These are phyloP conservation scores for Kwoniella mangroviensis DNA, from an alignment of 768 basidiomycete species.

Conservation along the genomic window DNA sequence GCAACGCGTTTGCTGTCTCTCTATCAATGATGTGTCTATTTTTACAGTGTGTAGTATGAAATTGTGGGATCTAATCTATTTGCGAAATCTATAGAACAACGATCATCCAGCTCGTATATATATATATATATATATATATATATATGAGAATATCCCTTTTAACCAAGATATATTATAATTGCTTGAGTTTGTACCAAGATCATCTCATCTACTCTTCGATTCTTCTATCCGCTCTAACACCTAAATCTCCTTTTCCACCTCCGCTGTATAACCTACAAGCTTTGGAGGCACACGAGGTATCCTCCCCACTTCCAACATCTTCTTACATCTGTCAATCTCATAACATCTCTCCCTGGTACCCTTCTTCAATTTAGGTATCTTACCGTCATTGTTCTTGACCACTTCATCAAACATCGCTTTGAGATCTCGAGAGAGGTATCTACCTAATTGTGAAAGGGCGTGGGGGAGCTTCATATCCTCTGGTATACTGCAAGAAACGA, in stretches of 20 bases:
- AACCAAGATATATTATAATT: not conserved
- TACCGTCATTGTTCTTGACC: conserved; percentile 29
- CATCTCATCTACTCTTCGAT: not conserved
- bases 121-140: no score
- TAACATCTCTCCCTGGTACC: conserved; percentile 41
- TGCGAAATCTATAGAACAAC: not conserved
- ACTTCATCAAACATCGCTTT: conserved; percentile 32
- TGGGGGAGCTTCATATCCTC: conserved; percentile 46
- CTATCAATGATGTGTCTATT: not conserved
- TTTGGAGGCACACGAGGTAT: conserved; percentile 14
- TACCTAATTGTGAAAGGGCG: conserved; percentile 25
- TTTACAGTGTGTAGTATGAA: not conserved
- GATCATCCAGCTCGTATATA: no score
- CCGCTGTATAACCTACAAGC: not conserved
- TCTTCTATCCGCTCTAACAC: not conserved
- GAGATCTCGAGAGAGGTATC: conserved; percentile 40
- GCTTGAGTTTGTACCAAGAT: no score
- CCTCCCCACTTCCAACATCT: conserved; percentile 23
- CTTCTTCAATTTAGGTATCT: conserved; percentile 30
- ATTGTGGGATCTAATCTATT: not conserved
- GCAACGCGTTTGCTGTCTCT: not conserved
- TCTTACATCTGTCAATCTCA: conserved; percentile 38
- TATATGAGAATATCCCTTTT: not conserved
- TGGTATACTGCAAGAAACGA: conserved; percentile 40
- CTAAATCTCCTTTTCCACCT: not conserved